Evolutionary conservation across 148 eudicot genomes (phyloP), one percentile per base, ranked within the genome.

Genomic region (Beta vulgaris): DNA sequence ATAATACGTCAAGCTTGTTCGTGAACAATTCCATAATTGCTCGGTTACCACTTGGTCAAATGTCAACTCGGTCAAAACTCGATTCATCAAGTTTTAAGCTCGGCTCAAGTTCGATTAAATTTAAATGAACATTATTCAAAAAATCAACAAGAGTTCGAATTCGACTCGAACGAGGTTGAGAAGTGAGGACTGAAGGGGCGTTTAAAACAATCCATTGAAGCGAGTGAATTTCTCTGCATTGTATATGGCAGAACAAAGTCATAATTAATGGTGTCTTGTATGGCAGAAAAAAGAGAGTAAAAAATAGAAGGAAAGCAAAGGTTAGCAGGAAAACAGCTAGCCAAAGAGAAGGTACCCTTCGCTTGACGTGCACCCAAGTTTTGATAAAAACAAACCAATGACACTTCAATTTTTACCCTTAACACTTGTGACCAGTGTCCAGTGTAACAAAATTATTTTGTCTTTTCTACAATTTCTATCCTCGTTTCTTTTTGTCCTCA

Each of bases 211-310:
- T n/a, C 54, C 40, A 69, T 6, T 46, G 72, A 69, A 31, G 35
- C 11, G 21, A 21, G 64, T 60, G 37, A 60, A 16, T 44, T 11
- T 26, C 19, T n/a, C n/a, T 61, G 28, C 29, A 11, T 63, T 4
- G 18, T 25, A 19, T 1, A 35, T 6, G 6, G 66, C 25, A 62
- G 66, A 32, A 32, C 19, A 62, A 71, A 71, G 74, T 71, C 13
- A 53, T 71, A 35, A 71, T 71, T 7, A 40, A 71, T 53, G 62
- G 43, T 40, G 74, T 35, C 46, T 71, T 71, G 59, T 54, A 71
- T 71, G 63, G 42, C 63, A 53, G 29, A 37, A 10, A 40, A 71
- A n/a, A 55, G 74, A 71, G 60, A 44, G 55, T 25, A 21, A 43
- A 32, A 68, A 32, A 69, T 16, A 48, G 57, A 49, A 60, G 12